Evolutionary conservation across 1,284 basidiomycete species (phyloP).

Genomic region (Takashimella tepidaria): DNA sequence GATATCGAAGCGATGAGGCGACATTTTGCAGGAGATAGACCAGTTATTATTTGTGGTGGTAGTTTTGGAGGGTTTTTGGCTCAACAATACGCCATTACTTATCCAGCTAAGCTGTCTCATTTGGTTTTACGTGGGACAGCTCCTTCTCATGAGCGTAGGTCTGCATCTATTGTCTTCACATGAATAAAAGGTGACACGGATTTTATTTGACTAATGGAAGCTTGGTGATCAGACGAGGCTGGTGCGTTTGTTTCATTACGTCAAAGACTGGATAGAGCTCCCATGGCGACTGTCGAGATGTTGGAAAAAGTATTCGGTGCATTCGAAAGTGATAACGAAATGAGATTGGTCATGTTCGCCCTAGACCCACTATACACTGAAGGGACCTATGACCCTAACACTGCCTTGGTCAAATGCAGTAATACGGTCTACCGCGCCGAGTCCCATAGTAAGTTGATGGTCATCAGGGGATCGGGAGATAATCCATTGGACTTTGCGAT

Average conservation of each 20-base stretch:
- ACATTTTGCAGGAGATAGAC: slow-evolving; percentile 6
- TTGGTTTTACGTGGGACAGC: slow-evolving; percentile 20
- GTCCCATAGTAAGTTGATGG: slow-evolving; percentile 15
- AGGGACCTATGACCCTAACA: slow-evolving; percentile 14
- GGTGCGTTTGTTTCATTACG: slow-evolving; percentile 16
- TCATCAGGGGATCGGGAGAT: no score
- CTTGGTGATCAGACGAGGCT: slow-evolving; percentile 12
- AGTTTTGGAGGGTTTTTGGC: slow-evolving; percentile 22
- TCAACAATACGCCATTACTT: slow-evolving; percentile 21
- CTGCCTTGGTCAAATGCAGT: slow-evolving; percentile 8
- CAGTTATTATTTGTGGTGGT: slow-evolving; percentile 17
- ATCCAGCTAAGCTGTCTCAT: slow-evolving; percentile 10
- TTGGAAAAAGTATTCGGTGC: slow-evolving; percentile 15
- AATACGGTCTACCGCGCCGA: slow-evolving; percentile 15
- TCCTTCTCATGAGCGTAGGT: slow-evolving; percentile 22
- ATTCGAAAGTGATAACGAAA: slow-evolving; percentile 19
- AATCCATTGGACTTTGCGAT: background rate
- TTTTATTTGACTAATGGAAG: background rate
- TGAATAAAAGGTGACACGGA: background rate
- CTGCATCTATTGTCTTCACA: background rate
- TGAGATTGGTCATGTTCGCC: slow-evolving; percentile 20
- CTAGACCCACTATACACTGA: slow-evolving; percentile 19
- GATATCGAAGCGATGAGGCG: slow-evolving; percentile 15
- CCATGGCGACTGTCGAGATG: slow-evolving; percentile 17
- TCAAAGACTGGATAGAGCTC: slow-evolving; percentile 10